Evolutionary conservation across 495 filamentous ascomycete genomes (phyloP).

Genomic region (Penicillium nucicola): DNA sequence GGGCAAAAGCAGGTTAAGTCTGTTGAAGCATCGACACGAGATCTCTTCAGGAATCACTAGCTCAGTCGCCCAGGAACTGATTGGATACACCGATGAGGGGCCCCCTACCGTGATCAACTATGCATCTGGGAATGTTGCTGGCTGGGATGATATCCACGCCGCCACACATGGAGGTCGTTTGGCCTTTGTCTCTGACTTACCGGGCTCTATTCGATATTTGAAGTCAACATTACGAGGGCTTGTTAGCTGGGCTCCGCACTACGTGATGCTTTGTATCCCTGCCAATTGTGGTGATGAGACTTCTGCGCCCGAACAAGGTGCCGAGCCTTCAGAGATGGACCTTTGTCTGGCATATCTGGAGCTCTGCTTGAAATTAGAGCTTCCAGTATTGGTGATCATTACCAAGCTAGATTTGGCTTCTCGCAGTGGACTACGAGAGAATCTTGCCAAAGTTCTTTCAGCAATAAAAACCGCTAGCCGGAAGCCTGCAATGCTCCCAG

Average conservation of each 20-base stretch:
- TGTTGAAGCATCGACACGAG: constrained; percentile 94
- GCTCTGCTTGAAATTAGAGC: constrained; percentile 72
- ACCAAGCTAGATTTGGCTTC: constrained; percentile 90
- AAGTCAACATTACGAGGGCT: constrained; percentile 83
- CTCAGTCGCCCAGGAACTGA: constrained; percentile 86
- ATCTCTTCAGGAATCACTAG: constrained; percentile 88
- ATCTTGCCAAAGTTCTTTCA: constrained; percentile 70
- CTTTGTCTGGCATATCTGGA: constrained; percentile 78
- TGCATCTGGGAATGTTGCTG: constrained; percentile 77
- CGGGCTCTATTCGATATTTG: constrained; percentile 81
- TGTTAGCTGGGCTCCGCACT: constrained; percentile 95
- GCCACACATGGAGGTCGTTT: constrained; percentile 71
- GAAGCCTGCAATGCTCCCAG: constrained; percentile 63
- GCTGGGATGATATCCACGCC: constrained; percentile 90
- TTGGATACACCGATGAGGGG: constrained; percentile 63
- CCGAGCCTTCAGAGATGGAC: constrained; percentile 58
- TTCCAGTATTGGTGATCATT: constrained; percentile 75
- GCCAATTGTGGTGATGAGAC: constrained; percentile 65
- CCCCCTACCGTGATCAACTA: constrained; percentile 70
- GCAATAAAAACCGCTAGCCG: constrained; percentile 71
- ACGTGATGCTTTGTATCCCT: constrained; percentile 83
- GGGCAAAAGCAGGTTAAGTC: constrained; percentile 79
- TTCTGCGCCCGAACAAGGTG: constrained; percentile 46
- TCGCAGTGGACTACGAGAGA: constrained; percentile 61
- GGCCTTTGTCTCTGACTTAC: constrained; percentile 85